A percentile compares a stretch with the other conserved stretches of the same genome.
phyloP scores from a whole-genome alignment of 257 asterid species.

The Anisodus acutangulus region DNA sequence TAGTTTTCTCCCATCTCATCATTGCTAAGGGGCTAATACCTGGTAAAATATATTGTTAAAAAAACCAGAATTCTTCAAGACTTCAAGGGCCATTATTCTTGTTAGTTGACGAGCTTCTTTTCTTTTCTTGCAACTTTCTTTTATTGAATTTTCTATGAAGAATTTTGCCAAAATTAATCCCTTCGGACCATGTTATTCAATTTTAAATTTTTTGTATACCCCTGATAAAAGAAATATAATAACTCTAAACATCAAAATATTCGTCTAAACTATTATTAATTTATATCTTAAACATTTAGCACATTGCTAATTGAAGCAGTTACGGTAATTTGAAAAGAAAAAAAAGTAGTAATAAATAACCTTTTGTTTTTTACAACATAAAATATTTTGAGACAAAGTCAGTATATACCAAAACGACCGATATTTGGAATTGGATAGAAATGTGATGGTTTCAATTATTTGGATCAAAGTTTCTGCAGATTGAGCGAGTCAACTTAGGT shows the following conservation, averaged over 20 bases:
- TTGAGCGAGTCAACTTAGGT: background rate
- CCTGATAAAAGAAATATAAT: too few relatives aligned
- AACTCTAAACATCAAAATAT: too few relatives aligned
- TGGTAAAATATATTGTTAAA: too few relatives aligned
- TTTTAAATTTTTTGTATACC: background rate
- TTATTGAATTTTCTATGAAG: background rate
- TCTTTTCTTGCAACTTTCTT: too few relatives aligned
- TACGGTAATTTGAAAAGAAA: background rate
- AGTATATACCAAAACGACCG: background rate
- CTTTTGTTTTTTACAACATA: background rate
- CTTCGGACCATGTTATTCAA: background rate
- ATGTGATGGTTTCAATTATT: background rate
- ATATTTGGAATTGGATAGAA: background rate
- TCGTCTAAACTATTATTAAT: background rate
- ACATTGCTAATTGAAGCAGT: background rate
- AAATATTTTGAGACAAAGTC: background rate
- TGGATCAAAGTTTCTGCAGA: background rate
- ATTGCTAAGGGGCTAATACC: too few relatives aligned
- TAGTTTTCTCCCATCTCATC: too few relatives aligned
- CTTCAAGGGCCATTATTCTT: too few relatives aligned
- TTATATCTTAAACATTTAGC: background rate
- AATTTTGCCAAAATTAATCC: background rate
- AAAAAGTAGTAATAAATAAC: background rate
- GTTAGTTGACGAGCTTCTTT: too few relatives aligned
- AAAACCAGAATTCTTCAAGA: too few relatives aligned